Percentiles rank a stretch among this genome's conserved stretches.
These are phyloP conservation scores for Trichophyton mentagrophytes DNA, from an alignment of 2,329 filamentous ascomycete species.

Conservation along the genomic window DNA sequence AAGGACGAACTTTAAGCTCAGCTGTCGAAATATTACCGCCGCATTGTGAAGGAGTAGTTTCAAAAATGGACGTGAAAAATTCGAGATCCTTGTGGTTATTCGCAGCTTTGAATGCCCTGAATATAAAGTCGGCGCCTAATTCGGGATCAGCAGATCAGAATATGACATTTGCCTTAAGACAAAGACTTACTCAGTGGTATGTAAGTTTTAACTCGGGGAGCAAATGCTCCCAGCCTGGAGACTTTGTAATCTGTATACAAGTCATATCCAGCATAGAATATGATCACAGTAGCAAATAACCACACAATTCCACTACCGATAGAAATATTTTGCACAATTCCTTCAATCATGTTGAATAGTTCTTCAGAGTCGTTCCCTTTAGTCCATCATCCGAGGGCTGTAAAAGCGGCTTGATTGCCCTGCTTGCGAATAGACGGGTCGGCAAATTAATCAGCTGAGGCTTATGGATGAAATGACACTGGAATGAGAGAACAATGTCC, in stretches of 20 bases:
- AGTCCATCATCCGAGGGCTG: neutral
- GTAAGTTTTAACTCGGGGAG: conserved; percentile 23
- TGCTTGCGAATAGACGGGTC: neutral
- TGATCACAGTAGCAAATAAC: neutral
- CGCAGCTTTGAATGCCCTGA: conserved; percentile 41
- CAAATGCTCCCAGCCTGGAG: conserved; percentile 23
- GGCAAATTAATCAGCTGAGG: neutral
- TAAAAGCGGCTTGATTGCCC: neutral
- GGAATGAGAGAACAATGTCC: neutral
- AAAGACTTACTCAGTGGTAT: conserved; percentile 26
- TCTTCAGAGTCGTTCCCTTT: neutral
- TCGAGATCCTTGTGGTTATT: conserved; percentile 45
- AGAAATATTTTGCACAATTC: conserved; percentile 2
- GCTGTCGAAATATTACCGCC: conserved; percentile 49
- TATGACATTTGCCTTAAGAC: neutral
- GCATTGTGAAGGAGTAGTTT: conserved; percentile 21
- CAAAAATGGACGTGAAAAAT: conserved; percentile 47
- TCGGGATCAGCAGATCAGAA: conserved; percentile 8
- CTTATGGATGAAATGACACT: neutral
- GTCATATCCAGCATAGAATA: neutral
- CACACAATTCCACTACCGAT: conserved; percentile 3
- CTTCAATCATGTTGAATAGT: conserved; percentile 10
- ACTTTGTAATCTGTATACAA: conserved; percentile 15
- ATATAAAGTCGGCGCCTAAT: conserved; percentile 55
- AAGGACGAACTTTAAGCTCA: conserved; percentile 37